Percentiles rank a stretch among this genome's conserved stretches.
Evolutionary conservation across 148 eudicot genomes (phyloP).

Genomic region (Vaccinium macrocarpon): DNA sequence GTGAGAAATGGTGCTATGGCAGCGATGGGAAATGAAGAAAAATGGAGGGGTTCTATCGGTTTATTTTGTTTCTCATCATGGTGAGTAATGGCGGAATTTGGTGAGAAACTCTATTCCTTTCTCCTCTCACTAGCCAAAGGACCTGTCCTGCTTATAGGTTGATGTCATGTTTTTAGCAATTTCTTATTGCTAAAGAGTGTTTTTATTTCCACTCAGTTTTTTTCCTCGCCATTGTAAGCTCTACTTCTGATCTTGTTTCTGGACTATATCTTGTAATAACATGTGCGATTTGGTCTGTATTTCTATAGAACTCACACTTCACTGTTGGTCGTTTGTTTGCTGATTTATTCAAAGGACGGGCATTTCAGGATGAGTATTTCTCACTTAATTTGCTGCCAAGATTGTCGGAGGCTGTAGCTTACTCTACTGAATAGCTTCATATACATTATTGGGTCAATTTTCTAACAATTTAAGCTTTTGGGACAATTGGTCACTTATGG

Average conservation of each 20-base stretch:
- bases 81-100: too few species aligned
- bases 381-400: background rate
- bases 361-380: background rate
- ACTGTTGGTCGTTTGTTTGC: background rate
- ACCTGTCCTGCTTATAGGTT: background rate
- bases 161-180: background rate
- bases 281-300: background rate
- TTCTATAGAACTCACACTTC: background rate
- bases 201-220: background rate
- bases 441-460: too few species aligned
- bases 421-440: too few species aligned
- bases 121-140: background rate
- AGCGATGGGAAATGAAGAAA: background rate
- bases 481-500: too few species aligned
- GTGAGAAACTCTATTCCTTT: background rate
- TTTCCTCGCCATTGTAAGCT: background rate
- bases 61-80: background rate
- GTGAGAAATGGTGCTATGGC: background rate
- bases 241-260: constrained; percentile 10
- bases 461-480: too few species aligned
- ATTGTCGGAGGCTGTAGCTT: background rate
- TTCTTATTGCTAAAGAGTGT: background rate
- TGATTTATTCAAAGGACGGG: background rate
- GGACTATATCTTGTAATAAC: constrained; percentile 18
- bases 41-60: background rate